A percentile compares a stretch with the other conserved stretches of the same genome.
These are phyloP conservation scores for Immersiporthe knoxdaviesiana DNA, from an alignment of 2,329 filamentous ascomycete species.

Conservation along the genomic window DNA sequence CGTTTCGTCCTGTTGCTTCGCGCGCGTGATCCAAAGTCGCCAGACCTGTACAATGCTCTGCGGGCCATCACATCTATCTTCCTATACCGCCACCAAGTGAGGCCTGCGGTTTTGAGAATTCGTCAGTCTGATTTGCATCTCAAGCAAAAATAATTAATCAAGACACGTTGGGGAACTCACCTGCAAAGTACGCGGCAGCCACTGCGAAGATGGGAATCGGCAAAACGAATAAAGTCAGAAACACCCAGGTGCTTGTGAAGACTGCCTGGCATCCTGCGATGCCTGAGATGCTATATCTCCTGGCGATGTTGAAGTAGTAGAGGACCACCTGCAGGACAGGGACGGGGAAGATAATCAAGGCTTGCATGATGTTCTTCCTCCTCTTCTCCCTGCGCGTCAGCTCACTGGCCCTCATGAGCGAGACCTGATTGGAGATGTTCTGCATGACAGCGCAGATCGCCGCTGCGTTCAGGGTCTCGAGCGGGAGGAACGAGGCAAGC, in stretches of 20 bases:
- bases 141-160: neutral
- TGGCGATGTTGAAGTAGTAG: slow-evolving; percentile 50
- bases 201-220: slow-evolving; percentile 50
- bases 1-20: slow-evolving; percentile 53
- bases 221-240: slow-evolving; percentile 51
- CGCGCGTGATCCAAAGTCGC: slow-evolving; percentile 44
- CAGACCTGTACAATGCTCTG: slow-evolving; percentile 40
- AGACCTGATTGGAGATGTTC: slow-evolving; percentile 55
- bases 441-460: slow-evolving; percentile 59
- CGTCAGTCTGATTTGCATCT: neutral
- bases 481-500: slow-evolving; percentile 40
- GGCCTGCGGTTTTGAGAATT: slow-evolving; percentile 15
- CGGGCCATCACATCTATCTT: slow-evolving; percentile 47
- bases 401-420: slow-evolving; percentile 46
- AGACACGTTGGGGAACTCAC: slow-evolving; percentile 44
- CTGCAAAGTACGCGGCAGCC: slow-evolving; percentile 50
- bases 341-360: slow-evolving; percentile 58
- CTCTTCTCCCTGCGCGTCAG: slow-evolving; percentile 47
- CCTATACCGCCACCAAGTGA: slow-evolving; percentile 45
- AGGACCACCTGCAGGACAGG: slow-evolving; percentile 54
- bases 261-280: slow-evolving; percentile 53
- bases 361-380: slow-evolving; percentile 49
- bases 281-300: slow-evolving; percentile 55
- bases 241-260: slow-evolving; percentile 51
- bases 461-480: slow-evolving; percentile 51